Base-by-base conservation (phyloP, 768 basidiomycete genomes). In the Russula sp. region DNA sequence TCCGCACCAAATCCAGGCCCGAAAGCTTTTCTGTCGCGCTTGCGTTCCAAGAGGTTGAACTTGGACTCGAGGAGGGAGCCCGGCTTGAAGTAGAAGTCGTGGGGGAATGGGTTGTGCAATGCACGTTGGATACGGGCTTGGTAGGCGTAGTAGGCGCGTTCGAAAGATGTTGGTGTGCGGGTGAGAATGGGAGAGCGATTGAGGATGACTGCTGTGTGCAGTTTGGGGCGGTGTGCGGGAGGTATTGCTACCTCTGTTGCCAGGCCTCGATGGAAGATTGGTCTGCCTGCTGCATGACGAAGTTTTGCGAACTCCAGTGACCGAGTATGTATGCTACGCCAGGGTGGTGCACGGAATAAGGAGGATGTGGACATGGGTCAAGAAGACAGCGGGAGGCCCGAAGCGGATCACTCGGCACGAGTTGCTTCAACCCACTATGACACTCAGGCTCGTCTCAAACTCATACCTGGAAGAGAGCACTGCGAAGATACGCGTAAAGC, bases 81-180 rank as follows among this genome's bases (percentile, higher is more conserved):
- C 56, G 87, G 87, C 76, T 94, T 94, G 82, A 96, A 96, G 28
- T 95, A 98, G 76, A 96, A 93, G 53, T 94, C 87, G 63, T 84
- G 80, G 20, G 94, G 91, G 73, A 93, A 87, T 0, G 94, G 94
- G 69, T 92, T 92, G 73, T 89, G 88, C 54, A 98, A 77, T 3
- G 94, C 88, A 68, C 91, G 88, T 71, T 86, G 84, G 72, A 98
- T 83, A 49, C 91, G 86, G 10, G 84, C 79, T 73, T 93, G 90
- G 80, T 96, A 95, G 59, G 83, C 79, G 75, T 90, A 88, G 75
- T 90, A 94, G 14, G 91, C 86, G 68, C 80, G 77, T 75, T 95
- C 92, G 70, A 96, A 89, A 1, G 81, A 76, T 0, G 84, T 85
- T 0, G 86, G 88, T 0, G 86, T 82, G 53, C 86, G 85, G 0